Base-by-base conservation (phyloP, 495 filamentous ascomycete species). In the Cercophora sp. region DNA sequence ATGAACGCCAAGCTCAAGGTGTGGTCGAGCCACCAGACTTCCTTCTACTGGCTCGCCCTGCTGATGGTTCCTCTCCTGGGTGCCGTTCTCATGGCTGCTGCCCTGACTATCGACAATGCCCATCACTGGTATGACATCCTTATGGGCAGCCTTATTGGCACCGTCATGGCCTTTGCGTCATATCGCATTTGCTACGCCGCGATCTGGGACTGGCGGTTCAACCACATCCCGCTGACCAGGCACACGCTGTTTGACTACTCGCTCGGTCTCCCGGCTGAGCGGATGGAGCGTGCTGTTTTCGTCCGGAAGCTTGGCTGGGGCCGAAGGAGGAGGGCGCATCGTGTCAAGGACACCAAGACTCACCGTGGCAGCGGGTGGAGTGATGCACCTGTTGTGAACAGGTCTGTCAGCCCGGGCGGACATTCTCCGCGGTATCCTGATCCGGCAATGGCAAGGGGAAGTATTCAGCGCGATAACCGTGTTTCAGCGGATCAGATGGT, bases 1-100 rank as follows among this genome's bases (percentile, higher is more conserved):
- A 68, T 86, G 22, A 85, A 85, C 52, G 82, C 79, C 4, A 85
- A 85, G 54, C 68, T 87, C 15, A 84, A 85, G 64, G 72, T 81
- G 19, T 83, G 79, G 55, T 54, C 74, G 36, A 74, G 79, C 64
- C 77, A 79, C 56, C 81, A 83, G 51, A 76, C 82, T 1, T 74
- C 78, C 6, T 76, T 83, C 72, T 85, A 82, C 82, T 84, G 84
- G 67, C 60, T 83, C 0, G 67, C 80, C 27, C 71, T 68, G n/a
- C 64, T 78, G 15, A 81, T 79, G 5, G 71, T 74, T 4, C 83
- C 83, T 0, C 63, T 86, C 3, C 70, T 85, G 2, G 81, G 75
- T 6, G 82, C 80, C 0, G 66, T 65, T 0, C 63, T 85, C n/a
- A 79, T 85, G 42, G 79, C 72, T 3, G 77, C 79, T 18, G 70